Evolutionary conservation across 2,329 filamentous ascomycete genomes (phyloP).

Genomic region (Aspergillus thermomutatus): DNA sequence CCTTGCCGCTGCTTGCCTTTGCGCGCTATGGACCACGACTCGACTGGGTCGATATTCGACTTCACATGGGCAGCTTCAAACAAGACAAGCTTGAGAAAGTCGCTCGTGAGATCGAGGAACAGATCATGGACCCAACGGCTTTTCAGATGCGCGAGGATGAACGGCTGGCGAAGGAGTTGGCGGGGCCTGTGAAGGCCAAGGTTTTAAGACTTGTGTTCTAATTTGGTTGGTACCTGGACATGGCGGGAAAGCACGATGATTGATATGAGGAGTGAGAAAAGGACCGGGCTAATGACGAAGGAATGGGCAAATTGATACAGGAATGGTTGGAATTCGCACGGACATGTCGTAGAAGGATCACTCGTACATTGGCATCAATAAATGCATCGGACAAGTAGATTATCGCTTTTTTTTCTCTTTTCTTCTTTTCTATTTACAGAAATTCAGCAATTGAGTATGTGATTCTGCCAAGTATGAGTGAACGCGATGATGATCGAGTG

Average conservation of each 20-base stretch:
- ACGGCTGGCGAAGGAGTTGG: conserved; percentile 11
- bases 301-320: background rate
- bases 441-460: background rate
- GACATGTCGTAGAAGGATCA: no score
- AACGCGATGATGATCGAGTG: background rate
- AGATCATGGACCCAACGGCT: conserved; percentile 15
- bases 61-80: conserved; percentile 12
- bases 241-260: background rate
- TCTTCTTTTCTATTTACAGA: no score
- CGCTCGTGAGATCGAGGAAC: conserved; percentile 15
- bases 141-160: conserved; percentile 17
- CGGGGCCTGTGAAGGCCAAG: conserved; percentile 11
- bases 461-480: background rate
- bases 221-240: background rate
- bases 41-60: conserved; percentile 13
- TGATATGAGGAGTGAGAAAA: background rate
- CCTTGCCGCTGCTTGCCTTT: conserved; percentile 17
- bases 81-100: conserved; percentile 7
- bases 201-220: conserved; percentile 14
- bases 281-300: background rate
- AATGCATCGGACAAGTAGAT: background rate
- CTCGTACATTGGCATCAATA: background rate
- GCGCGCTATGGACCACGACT: conserved; percentile 4
- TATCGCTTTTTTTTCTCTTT: no score
- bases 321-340: background rate